These are phyloP conservation scores for Tulasnella sp. DNA, from an alignment of 768 basidiomycete species.

Conservation along the genomic window DNA sequence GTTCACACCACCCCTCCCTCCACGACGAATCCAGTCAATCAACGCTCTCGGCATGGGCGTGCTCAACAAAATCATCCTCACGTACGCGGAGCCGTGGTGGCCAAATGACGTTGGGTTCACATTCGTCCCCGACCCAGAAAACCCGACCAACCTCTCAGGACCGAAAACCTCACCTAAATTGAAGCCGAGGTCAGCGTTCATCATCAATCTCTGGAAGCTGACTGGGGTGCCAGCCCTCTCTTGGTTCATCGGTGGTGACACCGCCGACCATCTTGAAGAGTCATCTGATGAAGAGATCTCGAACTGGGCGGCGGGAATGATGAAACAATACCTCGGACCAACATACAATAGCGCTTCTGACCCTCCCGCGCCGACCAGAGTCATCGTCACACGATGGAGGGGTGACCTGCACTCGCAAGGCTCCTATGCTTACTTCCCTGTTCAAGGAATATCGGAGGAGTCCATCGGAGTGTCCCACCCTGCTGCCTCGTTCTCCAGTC, in stretches of 20 bases:
- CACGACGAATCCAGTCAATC: constrained; percentile 9
- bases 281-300: constrained; percentile 8
- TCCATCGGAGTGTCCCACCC: neutral
- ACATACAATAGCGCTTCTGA: too few relatives aligned
- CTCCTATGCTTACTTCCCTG: constrained; percentile 15
- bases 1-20: constrained; percentile 16
- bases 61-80: constrained; percentile 17
- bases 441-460: neutral
- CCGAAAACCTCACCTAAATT: too few relatives aligned
- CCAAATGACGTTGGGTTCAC: neutral
- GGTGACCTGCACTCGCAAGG: constrained; percentile 12
- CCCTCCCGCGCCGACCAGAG: constrained; percentile 8
- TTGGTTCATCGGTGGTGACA: constrained; percentile 13
- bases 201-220: constrained; percentile 16
- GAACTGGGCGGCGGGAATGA: constrained; percentile 3
- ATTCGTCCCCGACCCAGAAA: constrained; percentile 11
- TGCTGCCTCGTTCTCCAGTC: neutral
- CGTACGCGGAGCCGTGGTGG: constrained; percentile 17
- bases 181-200: neutral
- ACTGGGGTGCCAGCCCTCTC: neutral
- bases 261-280: constrained; percentile 12
- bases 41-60: constrained; percentile 12
- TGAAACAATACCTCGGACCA: constrained; percentile 9
- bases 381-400: constrained; percentile 16
- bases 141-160: neutral